These are phyloP conservation scores for Leishmania martiniquensis DNA, from an alignment of 208 protist genomes.

Conservation along the genomic window DNA sequence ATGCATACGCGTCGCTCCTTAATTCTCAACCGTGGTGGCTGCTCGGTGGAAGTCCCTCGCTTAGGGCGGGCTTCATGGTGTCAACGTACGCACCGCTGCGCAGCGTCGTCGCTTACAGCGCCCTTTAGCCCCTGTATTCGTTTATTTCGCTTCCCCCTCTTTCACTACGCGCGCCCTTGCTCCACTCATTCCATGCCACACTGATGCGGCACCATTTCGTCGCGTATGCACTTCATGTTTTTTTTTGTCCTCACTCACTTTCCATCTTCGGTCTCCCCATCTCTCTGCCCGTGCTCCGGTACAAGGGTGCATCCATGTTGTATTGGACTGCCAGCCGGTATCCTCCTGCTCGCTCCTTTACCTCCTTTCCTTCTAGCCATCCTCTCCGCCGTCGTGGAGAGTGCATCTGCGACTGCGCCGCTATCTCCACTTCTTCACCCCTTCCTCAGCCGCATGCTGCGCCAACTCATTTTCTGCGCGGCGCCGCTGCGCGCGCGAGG, in stretches of 20 bases:
- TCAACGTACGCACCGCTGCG: background rate
- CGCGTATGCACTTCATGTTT: background rate
- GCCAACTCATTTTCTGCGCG: conserved; percentile 22
- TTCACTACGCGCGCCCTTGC: background rate
- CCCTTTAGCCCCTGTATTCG: background rate
- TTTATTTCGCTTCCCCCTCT: conserved; percentile 16
- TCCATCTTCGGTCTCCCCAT: background rate
- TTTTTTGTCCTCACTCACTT: background rate
- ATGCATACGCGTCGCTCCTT: background rate
- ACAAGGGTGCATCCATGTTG: background rate
- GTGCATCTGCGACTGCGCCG: background rate
- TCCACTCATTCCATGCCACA: background rate
- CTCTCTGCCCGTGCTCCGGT: background rate
- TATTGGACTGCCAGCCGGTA: background rate
- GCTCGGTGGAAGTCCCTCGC: background rate
- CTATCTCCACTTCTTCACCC: background rate
- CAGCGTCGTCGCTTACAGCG: background rate
- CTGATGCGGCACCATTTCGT: background rate
- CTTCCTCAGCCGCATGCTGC: conserved; percentile 32
- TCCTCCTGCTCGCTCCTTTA: too few relatives aligned
- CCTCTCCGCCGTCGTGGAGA: background rate
- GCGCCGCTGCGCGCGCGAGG: background rate
- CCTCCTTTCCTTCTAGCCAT: background rate
- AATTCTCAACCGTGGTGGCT: background rate
- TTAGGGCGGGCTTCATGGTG: background rate